phyloP scores from a whole-genome alignment of 306 rosid genomes.

The Boehmeria nivea region DNA sequence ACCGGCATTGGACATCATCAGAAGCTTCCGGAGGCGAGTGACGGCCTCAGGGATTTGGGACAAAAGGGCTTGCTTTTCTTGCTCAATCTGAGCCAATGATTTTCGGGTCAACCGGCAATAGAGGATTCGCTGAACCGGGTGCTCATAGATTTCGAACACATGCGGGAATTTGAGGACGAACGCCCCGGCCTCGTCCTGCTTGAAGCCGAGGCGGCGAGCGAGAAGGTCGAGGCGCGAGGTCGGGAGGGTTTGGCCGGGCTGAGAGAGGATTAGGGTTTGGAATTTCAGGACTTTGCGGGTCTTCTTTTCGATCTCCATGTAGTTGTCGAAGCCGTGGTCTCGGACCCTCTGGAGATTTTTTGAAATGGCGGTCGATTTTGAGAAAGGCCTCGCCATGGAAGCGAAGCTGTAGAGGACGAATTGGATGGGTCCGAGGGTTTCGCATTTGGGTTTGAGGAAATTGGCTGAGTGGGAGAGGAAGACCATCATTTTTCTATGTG shows the following conservation, averaged over 20 bases:
- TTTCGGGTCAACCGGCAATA: slow-evolving; percentile 65
- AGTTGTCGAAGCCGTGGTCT: slow-evolving; percentile 82
- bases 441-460: slow-evolving; percentile 22
- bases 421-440: slow-evolving; percentile 11
- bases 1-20: slow-evolving; percentile 64
- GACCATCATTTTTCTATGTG: slow-evolving; percentile 36
- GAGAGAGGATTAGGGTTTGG: slow-evolving; percentile 56
- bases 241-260: slow-evolving; percentile 50
- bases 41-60: slow-evolving; percentile 57
- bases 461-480: slow-evolving; percentile 24
- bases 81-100: slow-evolving; percentile 69
- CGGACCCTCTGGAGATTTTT: slow-evolving; percentile 60
- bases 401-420: slow-evolving; percentile 22
- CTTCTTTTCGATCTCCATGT: slow-evolving; percentile 90
- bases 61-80: slow-evolving; percentile 47
- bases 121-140: slow-evolving; percentile 79
- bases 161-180: slow-evolving; percentile 82
- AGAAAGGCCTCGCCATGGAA: slow-evolving; percentile 31
- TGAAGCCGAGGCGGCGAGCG: slow-evolving; percentile 69
- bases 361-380: slow-evolving; percentile 76
- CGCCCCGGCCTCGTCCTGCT: slow-evolving; percentile 54
- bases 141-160: slow-evolving; percentile 77
- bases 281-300: slow-evolving; percentile 69
- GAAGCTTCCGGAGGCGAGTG: slow-evolving; percentile 61
- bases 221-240: slow-evolving; percentile 66